Conservation (phyloP, 2,329 filamentous ascomycete species). For the Sordariomycetes sp. region DNA sequence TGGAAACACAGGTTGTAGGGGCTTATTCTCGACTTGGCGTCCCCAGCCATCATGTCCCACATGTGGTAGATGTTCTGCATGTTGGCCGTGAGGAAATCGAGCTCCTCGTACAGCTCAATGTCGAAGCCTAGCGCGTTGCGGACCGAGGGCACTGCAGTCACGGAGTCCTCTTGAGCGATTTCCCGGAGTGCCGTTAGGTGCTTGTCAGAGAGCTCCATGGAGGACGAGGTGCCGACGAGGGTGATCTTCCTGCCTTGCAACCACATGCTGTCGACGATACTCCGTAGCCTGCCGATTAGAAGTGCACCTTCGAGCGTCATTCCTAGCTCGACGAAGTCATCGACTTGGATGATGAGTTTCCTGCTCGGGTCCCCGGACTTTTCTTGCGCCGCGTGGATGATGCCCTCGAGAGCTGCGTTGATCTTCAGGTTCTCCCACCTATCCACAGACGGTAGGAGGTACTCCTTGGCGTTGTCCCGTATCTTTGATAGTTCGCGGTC, state of each 20-base stretch:
- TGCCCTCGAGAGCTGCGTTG: slow-evolving; percentile 38
- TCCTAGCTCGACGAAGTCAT: slow-evolving; percentile 69
- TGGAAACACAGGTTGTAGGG: slow-evolving; percentile 4
- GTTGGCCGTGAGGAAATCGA: slow-evolving; percentile 30
- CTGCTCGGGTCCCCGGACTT: slow-evolving; percentile 19
- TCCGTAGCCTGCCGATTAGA: slow-evolving; percentile 57
- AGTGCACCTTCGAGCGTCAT: slow-evolving; percentile 54
- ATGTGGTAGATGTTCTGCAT: slow-evolving; percentile 31
- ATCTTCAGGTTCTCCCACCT: slow-evolving; percentile 52
- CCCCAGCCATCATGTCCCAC: slow-evolving; percentile 22
- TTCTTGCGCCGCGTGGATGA: slow-evolving; percentile 34
- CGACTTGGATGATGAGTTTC: slow-evolving; percentile 60
- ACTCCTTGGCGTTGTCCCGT: slow-evolving; percentile 19
- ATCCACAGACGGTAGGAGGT: slow-evolving; percentile 21
- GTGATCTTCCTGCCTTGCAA: slow-evolving; percentile 58
- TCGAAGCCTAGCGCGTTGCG: slow-evolving; percentile 4
- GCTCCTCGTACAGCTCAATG: slow-evolving; percentile 10
- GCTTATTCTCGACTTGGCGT: slow-evolving; percentile 12
- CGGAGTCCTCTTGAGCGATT: slow-evolving; percentile 26
- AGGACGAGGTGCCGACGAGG: slow-evolving; percentile 65
- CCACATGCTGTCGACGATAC: slow-evolving; percentile 59
- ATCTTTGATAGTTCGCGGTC: slow-evolving; percentile 31
- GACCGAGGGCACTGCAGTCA: slow-evolving; percentile 10
- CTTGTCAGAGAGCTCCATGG: slow-evolving; percentile 30
- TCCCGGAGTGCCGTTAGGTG: slow-evolving; percentile 25